These are phyloP conservation scores for Plantago rigida DNA, from an alignment of 305 asterid genomes.

Conservation along the genomic window DNA sequence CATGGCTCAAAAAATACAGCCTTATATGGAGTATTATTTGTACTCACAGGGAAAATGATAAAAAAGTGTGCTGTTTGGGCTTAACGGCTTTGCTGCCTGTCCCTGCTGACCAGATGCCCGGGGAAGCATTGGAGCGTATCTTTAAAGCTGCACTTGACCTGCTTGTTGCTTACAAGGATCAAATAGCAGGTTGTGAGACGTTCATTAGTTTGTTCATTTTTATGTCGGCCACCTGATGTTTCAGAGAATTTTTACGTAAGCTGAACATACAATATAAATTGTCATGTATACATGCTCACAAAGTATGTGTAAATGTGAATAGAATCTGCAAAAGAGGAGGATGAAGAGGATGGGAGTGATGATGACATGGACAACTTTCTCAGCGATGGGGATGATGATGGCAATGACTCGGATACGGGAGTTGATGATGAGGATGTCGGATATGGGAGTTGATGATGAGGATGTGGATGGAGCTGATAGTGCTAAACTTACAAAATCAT, in stretches of 20 bases:
- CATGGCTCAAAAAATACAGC: too few species aligned
- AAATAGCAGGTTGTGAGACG: slow-evolving; percentile 65
- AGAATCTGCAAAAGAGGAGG: slow-evolving; percentile 78
- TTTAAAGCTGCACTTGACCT: slow-evolving; percentile 85
- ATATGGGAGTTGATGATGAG: slow-evolving; percentile 86
- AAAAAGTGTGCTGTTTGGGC: slow-evolving; percentile 92
- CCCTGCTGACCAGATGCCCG: slow-evolving; percentile 79
- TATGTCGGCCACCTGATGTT: slow-evolving; percentile 1
- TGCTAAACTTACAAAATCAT: slow-evolving; percentile 60
- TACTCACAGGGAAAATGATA: slow-evolving; percentile 78
- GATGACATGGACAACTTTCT: slow-evolving; percentile 70
- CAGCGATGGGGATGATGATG: slow-evolving; percentile 62
- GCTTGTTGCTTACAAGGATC: slow-evolving; percentile 94
- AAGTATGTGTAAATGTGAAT: slow-evolving; percentile 19
- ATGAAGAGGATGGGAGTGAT: slow-evolving; percentile 49
- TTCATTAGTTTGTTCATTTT: slow-evolving; percentile 8
- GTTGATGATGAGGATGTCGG: slow-evolving; percentile 78
- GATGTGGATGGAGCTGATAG: slow-evolving; percentile 80
- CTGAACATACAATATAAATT: neutral
- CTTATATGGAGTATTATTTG: slow-evolving; percentile 8
- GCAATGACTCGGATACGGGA: slow-evolving; percentile 83
- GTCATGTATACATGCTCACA: neutral
- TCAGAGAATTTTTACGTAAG: neutral
- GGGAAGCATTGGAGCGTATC: slow-evolving; percentile 82
- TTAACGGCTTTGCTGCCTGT: slow-evolving; percentile 87